Base-by-base conservation (phyloP, 176 grass and related monocot species). In the Hyparrhenia diplandra region DNA sequence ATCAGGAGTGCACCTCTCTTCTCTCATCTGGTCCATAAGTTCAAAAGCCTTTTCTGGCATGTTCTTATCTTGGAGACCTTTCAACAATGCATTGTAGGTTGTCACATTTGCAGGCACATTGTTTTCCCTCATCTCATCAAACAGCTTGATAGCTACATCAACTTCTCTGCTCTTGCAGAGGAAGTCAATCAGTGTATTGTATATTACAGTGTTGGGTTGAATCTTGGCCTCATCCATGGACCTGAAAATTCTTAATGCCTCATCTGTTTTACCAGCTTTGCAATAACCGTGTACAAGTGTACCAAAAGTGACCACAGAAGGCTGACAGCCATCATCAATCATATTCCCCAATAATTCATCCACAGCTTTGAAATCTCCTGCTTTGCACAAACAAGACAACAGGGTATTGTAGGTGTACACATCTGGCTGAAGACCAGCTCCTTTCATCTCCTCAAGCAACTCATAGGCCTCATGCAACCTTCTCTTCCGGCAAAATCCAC, bases 261-360 rank as follows among this genome's bases (percentile, higher is more conserved):
- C 81, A 5, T 58, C 21, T 58, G 84, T 66, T 57, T 88, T 82
- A 68, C 90, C 90, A 84, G 32, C 57, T 89, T 91, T 98, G 82
- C 92, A 95, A 42, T 90, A 98, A 62, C 92, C 92, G 86, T 98
- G 77, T 74, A 95, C 84, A 80, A 98, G 70, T 51, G 86, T 85
- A 32, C 90, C 84, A 37, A 94, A 98, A 37, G 95, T 98, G 7
- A 95, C 77, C 20, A 91, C 84, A n/a, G 88, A 88, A 89, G 81
- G 92, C 40, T 4, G 69, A 58, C 82, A 89, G 21, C 80, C 83
- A 87, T 91, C 83, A 54, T 93, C 73, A 12, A 87, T 85, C 95
- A 98, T 98, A 75, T 88, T 78, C 23, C 16, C 70, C 57, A 98
- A 58, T 32, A 93, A 85, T 82, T 87, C 81, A 79, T 66, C 55